A percentile compares a stretch with the other conserved stretches of the same genome.
Evolutionary conservation across 306 rosid genomes (phyloP).

Genomic region (Medicago truncatula): MtrunA17r5.0-ANR NC_053042.1:54564001-54564500

Average conservation of each 20-base stretch:
- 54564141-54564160: conserved; percentile 73
- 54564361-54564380: conserved; percentile 36
- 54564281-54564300: conserved; percentile 41
- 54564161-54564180: conserved; percentile 65
- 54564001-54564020: conserved; percentile 83
- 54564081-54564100: conserved; percentile 84
- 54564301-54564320: conserved; percentile 42
- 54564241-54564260: conserved; percentile 68
- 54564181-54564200: conserved; percentile 67
- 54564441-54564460: conserved; percentile 53
- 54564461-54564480: conserved; percentile 77
- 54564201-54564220: conserved; percentile 71
- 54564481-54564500: conserved; percentile 66
- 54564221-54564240: conserved; percentile 79
- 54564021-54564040: conserved; percentile 81
- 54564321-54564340: conserved; percentile 59
- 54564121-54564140: conserved; percentile 64
- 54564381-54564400: conserved; percentile 47
- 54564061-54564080: conserved; percentile 73
- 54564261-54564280: conserved; percentile 57
- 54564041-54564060: conserved; percentile 81
- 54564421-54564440: conserved; percentile 64
- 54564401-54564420: conserved; percentile 55
- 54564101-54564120: conserved; percentile 61
- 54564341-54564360: conserved; percentile 45